Percentiles rank a stretch among this genome's conserved stretches.
Evolutionary conservation across 1,284 basidiomycete species (phyloP).

Genomic region (Lignosus rhinocerotis): DNA sequence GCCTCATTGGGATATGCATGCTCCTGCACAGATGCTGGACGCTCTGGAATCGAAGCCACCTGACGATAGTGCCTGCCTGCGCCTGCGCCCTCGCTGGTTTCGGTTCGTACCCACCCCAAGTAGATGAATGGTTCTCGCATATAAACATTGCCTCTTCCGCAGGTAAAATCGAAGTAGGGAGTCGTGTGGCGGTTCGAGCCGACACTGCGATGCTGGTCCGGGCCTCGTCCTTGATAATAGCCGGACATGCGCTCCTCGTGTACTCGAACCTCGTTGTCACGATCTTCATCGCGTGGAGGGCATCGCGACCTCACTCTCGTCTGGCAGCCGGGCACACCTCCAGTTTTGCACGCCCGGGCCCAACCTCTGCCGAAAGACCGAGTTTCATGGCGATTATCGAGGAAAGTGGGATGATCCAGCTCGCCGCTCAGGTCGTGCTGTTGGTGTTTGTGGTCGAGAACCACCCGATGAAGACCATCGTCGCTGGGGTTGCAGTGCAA

Average conservation of each 20-base stretch:
- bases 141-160: background rate
- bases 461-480: slow-evolving; percentile 34
- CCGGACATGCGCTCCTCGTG: slow-evolving; percentile 36
- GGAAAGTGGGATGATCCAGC: slow-evolving; percentile 42
- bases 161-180: background rate
- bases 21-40: slow-evolving; percentile 44
- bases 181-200: background rate
- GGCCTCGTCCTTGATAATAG: slow-evolving; percentile 16
- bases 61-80: slow-evolving; percentile 34
- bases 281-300: slow-evolving; percentile 37
- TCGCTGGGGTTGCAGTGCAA: slow-evolving; percentile 38
- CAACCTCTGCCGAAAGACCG: background rate
- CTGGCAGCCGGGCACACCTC: no score
- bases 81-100: slow-evolving; percentile 35
- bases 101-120: slow-evolving; percentile 23
- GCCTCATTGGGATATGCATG: slow-evolving; percentile 39
- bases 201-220: background rate
- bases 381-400: slow-evolving; percentile 30
- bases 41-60: slow-evolving; percentile 36
- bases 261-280: slow-evolving; percentile 40
- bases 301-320: slow-evolving; percentile 28
- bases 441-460: slow-evolving; percentile 37
- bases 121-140: no score
- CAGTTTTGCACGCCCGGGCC: background rate
- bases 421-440: slow-evolving; percentile 41